These are phyloP conservation scores for Prasinococcaceae sp. DNA, from an alignment of 139 green algal species.

Conservation along the genomic window DNA sequence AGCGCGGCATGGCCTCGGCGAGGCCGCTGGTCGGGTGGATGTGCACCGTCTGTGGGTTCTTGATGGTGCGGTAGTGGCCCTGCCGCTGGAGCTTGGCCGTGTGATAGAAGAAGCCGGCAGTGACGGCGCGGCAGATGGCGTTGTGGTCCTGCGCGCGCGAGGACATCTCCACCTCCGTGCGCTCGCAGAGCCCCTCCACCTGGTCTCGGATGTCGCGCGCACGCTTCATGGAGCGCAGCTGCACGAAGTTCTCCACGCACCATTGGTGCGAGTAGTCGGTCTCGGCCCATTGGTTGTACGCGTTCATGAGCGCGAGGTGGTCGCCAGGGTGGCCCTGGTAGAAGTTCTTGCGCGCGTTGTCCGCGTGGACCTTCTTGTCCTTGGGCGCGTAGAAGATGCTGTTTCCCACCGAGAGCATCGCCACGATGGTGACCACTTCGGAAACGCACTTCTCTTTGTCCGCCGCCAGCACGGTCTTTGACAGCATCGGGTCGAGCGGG, in stretches of 20 bases:
- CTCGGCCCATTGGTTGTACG: conserved; percentile 76
- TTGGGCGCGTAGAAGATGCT: conserved; percentile 94
- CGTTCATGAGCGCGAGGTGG: conserved; percentile 83
- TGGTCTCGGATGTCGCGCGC: conserved; percentile 91
- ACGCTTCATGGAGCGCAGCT: conserved; percentile 85
- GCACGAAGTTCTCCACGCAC: conserved; percentile 96
- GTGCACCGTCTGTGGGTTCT: conserved; percentile 87
- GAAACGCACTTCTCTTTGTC: conserved; percentile 57
- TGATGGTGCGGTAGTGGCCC: conserved; percentile 82
- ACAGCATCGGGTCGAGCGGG: conserved; percentile 88
- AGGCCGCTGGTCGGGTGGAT: conserved; percentile 80
- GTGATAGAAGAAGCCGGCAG: conserved; percentile 88
- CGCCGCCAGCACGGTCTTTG: conserved; percentile 76
- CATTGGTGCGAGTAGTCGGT: conserved; percentile 73
- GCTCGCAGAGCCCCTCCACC: conserved; percentile 85
- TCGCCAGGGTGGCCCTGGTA: conserved; percentile 71
- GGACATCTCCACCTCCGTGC: conserved; percentile 82
- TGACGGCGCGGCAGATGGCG: conserved; percentile 40
- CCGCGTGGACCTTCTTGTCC: conserved; percentile 81
- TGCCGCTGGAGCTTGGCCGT: conserved; percentile 62
- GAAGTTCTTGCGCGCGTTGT: conserved; percentile 85
- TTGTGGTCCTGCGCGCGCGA: conserved; percentile 56
- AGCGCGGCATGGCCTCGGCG: conserved; percentile 42
- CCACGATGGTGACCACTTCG: conserved; percentile 74
- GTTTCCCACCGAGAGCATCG: conserved; percentile 82